Evolutionary conservation across 2,329 filamentous ascomycete species (phyloP).

Genomic region (Hymenoscyphus infarciens): DNA sequence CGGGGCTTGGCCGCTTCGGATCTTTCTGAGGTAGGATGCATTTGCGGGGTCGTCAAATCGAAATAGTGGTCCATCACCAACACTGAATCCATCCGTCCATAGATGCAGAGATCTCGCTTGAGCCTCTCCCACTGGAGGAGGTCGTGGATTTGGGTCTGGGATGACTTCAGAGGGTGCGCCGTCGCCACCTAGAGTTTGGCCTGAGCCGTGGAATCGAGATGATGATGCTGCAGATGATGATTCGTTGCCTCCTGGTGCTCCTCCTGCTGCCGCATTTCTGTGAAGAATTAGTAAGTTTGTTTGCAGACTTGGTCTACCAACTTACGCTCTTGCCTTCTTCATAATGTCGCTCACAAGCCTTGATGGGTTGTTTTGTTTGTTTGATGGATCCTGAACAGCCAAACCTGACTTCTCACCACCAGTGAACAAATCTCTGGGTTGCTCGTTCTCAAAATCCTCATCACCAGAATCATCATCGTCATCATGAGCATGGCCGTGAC

Average conservation of each 20-base stretch:
- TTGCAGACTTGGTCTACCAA: conserved; percentile 15
- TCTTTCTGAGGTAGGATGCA: conserved; percentile 68
- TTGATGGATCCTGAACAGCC: conserved; percentile 59
- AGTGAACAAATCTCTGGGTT: conserved; percentile 69
- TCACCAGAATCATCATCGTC: conserved; percentile 60
- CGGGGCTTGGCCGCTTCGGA: conserved; percentile 72
- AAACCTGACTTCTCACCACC: conserved; percentile 80
- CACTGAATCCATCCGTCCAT: conserved; percentile 81
- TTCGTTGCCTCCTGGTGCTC: conserved; percentile 48
- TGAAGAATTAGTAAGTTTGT: conserved; percentile 13
- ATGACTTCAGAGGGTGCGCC: conserved; percentile 67
- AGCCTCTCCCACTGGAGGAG: conserved; percentile 32
- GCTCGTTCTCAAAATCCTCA: conserved; percentile 52
- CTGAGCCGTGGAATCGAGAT: conserved; percentile 63
- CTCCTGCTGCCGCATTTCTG: conserved; percentile 56
- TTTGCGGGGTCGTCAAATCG: conserved; percentile 78
- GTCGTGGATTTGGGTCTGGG: conserved; percentile 53
- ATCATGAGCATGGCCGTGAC: conserved; percentile 50
- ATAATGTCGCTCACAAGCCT: conserved; percentile 62
- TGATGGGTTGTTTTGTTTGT: conserved; percentile 45
- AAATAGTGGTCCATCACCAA: conserved; percentile 75
- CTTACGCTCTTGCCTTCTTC: conserved; percentile 59
- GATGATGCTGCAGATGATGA: conserved; percentile 47
- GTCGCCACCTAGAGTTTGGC: conserved; percentile 75
- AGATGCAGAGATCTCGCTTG: conserved; percentile 71